phyloP scores from a whole-genome alignment of 2,329 filamentous ascomycete genomes.

The Exophiala spinifera region DNA sequence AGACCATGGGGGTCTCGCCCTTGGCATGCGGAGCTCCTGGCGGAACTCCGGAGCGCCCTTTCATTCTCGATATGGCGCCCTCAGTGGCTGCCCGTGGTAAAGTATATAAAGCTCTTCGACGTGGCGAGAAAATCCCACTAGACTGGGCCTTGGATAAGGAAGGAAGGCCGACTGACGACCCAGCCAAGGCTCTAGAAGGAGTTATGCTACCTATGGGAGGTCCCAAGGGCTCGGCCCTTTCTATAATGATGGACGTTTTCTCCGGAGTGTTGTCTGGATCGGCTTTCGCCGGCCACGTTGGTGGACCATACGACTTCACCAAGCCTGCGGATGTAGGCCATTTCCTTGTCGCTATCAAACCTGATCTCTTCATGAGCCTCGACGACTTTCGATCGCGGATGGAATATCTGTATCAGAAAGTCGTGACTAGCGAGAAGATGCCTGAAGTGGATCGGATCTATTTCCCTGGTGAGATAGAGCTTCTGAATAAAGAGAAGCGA shows the following conservation, averaged over 20 bases:
- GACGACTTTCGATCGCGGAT: constrained; percentile 64
- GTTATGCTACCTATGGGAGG: constrained; percentile 87
- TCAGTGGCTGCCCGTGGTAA: constrained; percentile 46
- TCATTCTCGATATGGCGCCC: constrained; percentile 52
- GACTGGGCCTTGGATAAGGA: constrained; percentile 73
- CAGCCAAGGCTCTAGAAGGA: constrained; percentile 65
- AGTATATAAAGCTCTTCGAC: constrained; percentile 44
- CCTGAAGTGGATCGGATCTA: constrained; percentile 55
- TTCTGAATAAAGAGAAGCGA: constrained; percentile 43
- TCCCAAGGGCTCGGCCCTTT: constrained; percentile 72
- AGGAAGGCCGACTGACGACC: constrained; percentile 68
- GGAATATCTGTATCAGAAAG: constrained; percentile 56
- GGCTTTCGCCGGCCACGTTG: constrained; percentile 75
- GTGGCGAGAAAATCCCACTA: constrained; percentile 42
- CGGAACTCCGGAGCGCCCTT: constrained; percentile 48
- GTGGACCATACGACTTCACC: constrained; percentile 70
- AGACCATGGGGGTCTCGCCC: constrained; percentile 70
- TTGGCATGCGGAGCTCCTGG: constrained; percentile 72
- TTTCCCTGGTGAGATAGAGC: constrained; percentile 58
- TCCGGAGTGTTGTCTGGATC: constrained; percentile 71
- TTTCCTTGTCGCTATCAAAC: constrained; percentile 68
- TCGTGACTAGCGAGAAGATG: constrained; percentile 53
- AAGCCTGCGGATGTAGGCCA: constrained; percentile 69
- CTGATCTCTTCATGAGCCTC: constrained; percentile 68
- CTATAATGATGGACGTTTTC: constrained; percentile 88